Base-by-base conservation (phyloP, 139 green algal genomes). In the Picochlorum sp. region DNA sequence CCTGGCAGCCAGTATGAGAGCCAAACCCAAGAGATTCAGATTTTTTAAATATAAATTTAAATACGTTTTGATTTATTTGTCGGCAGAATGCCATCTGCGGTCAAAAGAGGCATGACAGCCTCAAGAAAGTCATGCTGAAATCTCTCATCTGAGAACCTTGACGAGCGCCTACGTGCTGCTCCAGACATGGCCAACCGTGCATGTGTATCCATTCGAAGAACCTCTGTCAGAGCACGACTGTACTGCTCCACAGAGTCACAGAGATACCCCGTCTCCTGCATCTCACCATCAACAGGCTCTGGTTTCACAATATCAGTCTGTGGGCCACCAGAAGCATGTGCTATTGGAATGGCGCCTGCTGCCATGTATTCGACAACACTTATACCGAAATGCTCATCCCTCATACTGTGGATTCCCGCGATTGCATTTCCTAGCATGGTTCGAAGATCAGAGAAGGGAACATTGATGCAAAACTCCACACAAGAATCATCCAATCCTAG, bases 371-470 rank as follows among this genome's bases (percentile, higher is more conserved):
- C 91, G 20, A 98, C 93, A 24, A 98, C 82, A 65, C 82, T 85
- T 74, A 99, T 99, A 59, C 94, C 94, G 80, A 99, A 99, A 84
- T 99, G 94, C 70, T 99, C 94, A 65, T 98, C 92, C 47, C 73
- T 34, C 94, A 99, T 99, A 14, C 85, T 90, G 82, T 98, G 93
- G 71, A 98, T 74, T 15, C 94, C 94, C 1, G 74, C 88, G 37
- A 91, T 81, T 2, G 93, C 89, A 0, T 77, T 83, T 11, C 79
- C 85, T 57, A 98, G 79, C 68, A 92, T 70, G 59, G 21, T 16
- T 60, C 62, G 61, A 45, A 98, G 74, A 57, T 94, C 80, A 1
- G 21, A 52, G 54, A 80, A 92, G 4, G 81, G 52, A 24, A 83
- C 83, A 66, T 96, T 95, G 23, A 92, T 74, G 16, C 56, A 45